phyloP scores from a whole-genome alignment of 1,139 yeast genomes.

The Pneumocystis jirovecii region DNA sequence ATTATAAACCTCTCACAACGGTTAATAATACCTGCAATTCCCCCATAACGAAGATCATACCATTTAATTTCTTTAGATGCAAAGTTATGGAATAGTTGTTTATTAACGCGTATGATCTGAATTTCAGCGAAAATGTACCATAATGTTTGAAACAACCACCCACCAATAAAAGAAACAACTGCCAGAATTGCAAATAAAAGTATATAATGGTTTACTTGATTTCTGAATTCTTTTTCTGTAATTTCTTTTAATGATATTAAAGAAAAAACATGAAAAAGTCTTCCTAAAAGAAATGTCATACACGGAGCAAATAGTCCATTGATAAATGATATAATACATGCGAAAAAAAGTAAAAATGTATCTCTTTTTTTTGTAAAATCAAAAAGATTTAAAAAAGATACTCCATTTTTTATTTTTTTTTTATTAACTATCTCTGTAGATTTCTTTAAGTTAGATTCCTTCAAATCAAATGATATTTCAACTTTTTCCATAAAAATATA shows the following conservation, averaged over 20 bases:
- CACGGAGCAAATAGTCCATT: not conserved
- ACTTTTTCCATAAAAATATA: not conserved
- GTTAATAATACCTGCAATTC: conserved; percentile 11
- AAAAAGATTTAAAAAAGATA: not conserved
- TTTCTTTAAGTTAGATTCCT: not conserved
- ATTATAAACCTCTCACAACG: conserved; percentile 10
- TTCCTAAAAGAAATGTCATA: not conserved
- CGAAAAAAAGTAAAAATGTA: not conserved
- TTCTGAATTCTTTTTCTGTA: not conserved
- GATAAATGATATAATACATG: not conserved
- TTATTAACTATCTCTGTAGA: not conserved
- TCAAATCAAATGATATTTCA: not conserved
- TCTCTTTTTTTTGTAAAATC: not conserved
- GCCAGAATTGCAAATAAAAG: not conserved
- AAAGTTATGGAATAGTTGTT: conserved; percentile 25
- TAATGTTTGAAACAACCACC: conserved; percentile 11
- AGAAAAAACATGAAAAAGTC: not conserved
- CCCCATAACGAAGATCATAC: conserved; percentile 35
- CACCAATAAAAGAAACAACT: not conserved
- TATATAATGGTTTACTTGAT: not conserved
- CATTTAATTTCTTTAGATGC: conserved; percentile 21
- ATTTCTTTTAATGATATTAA: not conserved
- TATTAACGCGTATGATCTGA: conserved; percentile 48
- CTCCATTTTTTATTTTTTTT: not conserved
- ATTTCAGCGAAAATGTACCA: conserved; percentile 67